phyloP scores from a whole-genome alignment of 371 early-diverging fungal genomes.

The Mucor plumbeus region DNA sequence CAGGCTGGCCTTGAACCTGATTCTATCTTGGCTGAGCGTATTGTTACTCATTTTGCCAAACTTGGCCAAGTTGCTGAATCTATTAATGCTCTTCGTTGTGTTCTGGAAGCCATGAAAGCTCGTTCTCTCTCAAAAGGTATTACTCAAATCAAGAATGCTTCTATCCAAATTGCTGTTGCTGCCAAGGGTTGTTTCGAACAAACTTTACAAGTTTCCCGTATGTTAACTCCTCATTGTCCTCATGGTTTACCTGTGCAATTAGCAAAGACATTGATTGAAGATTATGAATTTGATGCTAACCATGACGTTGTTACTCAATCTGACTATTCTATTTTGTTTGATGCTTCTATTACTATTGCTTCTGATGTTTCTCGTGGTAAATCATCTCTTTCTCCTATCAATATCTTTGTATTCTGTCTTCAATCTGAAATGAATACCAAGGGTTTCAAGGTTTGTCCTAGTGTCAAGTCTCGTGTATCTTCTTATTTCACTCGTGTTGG shows the following conservation, averaged over 20 bases:
- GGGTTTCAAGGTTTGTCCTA: conserved; percentile 4
- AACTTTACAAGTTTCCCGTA: conserved; percentile 25
- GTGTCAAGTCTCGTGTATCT: conserved; percentile 19
- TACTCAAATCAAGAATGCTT: conserved; percentile 27
- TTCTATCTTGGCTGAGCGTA: conserved; percentile 39
- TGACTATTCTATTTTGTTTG: conserved; percentile 30
- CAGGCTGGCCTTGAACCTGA: conserved; percentile 48
- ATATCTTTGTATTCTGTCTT: conserved; percentile 22
- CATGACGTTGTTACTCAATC: conserved; percentile 17
- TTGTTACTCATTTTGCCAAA: conserved; percentile 31
- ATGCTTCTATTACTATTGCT: conserved; percentile 24
- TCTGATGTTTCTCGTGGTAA: conserved; percentile 13
- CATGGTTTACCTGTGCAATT: conserved; percentile 25
- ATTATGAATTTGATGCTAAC: conserved; percentile 30
- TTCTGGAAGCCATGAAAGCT: conserved; percentile 37
- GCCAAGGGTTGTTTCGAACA: conserved; percentile 18
- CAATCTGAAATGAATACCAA: conserved; percentile 21
- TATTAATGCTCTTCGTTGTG: conserved; percentile 29
- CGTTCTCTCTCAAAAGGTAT: conserved; percentile 35
- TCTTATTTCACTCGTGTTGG: conserved; percentile 18
- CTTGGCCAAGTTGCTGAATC: conserved; percentile 21
- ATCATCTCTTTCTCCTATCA: conserved; percentile 21
- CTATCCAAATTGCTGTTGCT: conserved; percentile 15
- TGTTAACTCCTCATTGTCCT: conserved; percentile 18
- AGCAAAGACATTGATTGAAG: conserved; percentile 25